Evolutionary conservation across 2,329 filamentous ascomycete genomes (phyloP), one percentile per base, ranked within the genome.

Genomic region (Hypocrella siamensis): DNA sequence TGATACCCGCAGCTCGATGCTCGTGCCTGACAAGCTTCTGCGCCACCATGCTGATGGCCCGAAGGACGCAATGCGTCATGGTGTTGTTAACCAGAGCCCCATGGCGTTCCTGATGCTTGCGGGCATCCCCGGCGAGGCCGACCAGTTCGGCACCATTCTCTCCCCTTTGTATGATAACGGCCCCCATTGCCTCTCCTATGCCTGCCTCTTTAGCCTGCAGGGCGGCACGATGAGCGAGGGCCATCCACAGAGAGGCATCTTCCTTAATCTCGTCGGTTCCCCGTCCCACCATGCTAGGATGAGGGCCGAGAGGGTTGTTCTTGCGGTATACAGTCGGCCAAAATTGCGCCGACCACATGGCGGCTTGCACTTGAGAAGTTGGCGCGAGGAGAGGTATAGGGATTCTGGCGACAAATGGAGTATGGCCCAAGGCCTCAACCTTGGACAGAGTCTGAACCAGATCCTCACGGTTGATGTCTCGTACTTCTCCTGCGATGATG

Each of bases 291-390:
- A 80, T 70, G 46, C 75, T 73, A 38, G 82, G 82, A 48, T 92
- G 83, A 14, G 83, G 82, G 4, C 83, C 83, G 36, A 86, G 80
- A 3, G 82, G 82, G 47, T 90, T 90, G 42, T 79, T 86, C 58
- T 85, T 85, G 40, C 82, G 78, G 57, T 90, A 92, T 30, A 86
- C 72, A 2, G 77, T 79, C 10, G 83, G 83, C 83, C 83, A 92
- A 52, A 83, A 88, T 42, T 76, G 66, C 21, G 69, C 61, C 17
- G 74, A 78, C 81, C 81, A 90, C 48, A 71, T 60, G 17, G 69
- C 70, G 7, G 83, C 80, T 51, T 88, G 80, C 25, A 77, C 64
- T 42, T 77, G 70, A 4, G 79, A 86, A 5, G 77, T 84, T 2
- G 83, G 83, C 17, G 81, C 67, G 28, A 83, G 59, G 17, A 78